A percentile compares a stretch with the other conserved stretches of the same genome.
phyloP scores from a whole-genome alignment of 2,329 filamentous ascomycete species.

The Hansfordia pulvinata region DNA sequence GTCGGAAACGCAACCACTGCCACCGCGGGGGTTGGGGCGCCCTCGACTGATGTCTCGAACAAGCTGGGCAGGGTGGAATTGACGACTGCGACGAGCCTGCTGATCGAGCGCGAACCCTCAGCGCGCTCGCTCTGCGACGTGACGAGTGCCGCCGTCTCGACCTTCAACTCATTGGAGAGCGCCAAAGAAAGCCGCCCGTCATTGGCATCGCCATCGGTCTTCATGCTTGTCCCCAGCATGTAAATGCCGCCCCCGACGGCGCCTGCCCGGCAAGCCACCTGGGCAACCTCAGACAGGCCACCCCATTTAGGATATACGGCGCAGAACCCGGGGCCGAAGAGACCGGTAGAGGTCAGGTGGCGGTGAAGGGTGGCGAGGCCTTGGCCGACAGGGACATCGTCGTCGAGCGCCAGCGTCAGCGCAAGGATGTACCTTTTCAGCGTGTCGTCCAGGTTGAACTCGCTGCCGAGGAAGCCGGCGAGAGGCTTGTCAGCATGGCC shows the following conservation, averaged over 20 bases:
- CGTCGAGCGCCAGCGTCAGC: slow-evolving; percentile 60
- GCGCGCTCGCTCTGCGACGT: slow-evolving; percentile 22
- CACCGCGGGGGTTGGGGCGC: slow-evolving; percentile 60
- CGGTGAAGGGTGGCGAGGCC: slow-evolving; percentile 63
- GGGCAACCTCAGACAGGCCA: slow-evolving; percentile 73
- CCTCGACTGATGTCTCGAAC: slow-evolving; percentile 62
- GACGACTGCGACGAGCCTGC: slow-evolving; percentile 55
- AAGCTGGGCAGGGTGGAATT: slow-evolving; percentile 49
- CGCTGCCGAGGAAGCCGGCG: slow-evolving; percentile 40
- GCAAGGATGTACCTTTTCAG: slow-evolving; percentile 51
- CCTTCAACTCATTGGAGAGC: slow-evolving; percentile 41
- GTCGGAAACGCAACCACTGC: slow-evolving; percentile 55
- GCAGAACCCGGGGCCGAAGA: slow-evolving; percentile 80
- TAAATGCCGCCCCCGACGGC: slow-evolving; percentile 89
- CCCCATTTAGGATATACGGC: slow-evolving; percentile 90
- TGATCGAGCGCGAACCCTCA: slow-evolving; percentile 23
- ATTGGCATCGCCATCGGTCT: slow-evolving; percentile 16
- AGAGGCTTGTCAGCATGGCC: slow-evolving; percentile 40
- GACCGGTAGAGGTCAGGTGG: slow-evolving; percentile 74
- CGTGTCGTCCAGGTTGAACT: slow-evolving; percentile 54
- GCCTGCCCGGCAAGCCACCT: slow-evolving; percentile 80
- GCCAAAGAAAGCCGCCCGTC: slow-evolving; percentile 24
- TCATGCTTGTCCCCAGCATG: slow-evolving; percentile 62
- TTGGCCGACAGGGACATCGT: slow-evolving; percentile 45
- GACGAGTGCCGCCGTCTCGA: slow-evolving; percentile 42